Percentiles rank a stretch among this genome's conserved stretches.
Conservation (phyloP, 352 stramenopile genomes). For the Sclerospora graminicola region DNA sequence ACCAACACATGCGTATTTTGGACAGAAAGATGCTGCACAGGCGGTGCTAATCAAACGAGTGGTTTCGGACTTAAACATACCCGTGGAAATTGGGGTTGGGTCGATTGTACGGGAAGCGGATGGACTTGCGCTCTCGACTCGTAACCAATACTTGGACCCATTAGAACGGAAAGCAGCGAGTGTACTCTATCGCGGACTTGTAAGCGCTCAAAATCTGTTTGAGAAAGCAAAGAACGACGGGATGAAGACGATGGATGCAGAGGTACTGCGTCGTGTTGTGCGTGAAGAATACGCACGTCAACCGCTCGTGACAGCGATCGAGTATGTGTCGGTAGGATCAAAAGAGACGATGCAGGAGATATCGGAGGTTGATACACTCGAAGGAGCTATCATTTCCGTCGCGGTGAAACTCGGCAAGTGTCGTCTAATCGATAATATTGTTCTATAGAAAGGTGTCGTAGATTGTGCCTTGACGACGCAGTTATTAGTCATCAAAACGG, state of each 20-base stretch:
- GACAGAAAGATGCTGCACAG: constrained; percentile 98
- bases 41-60: constrained; percentile 93
- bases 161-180: constrained; percentile 83
- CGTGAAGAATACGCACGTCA: constrained; percentile 62
- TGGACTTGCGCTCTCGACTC: constrained; percentile 95
- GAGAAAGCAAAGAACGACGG: constrained; percentile 12
- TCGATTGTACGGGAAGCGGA: constrained; percentile 90
- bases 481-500: constrained; percentile 4
- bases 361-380: constrained; percentile 39
- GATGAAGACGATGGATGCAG: constrained; percentile 21
- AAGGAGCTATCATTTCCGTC: constrained; percentile 90
- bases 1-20: constrained; percentile 96
- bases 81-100: constrained; percentile 87
- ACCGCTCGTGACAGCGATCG: constrained; percentile 87
- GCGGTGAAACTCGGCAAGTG: constrained; percentile 92
- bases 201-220: constrained; percentile 39
- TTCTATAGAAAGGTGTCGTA: constrained; percentile 30
- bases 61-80: constrained; percentile 94
- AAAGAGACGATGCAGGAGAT: constrained; percentile 93
- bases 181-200: constrained; percentile 83
- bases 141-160: constrained; percentile 95
- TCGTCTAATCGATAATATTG: constrained; percentile 97
- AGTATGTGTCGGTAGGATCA: constrained; percentile 94
- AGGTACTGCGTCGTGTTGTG: constrained; percentile 31
- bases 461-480: background rate